Conservation (phyloP, 768 basidiomycete genomes). For the Boletus fagicola region DNA sequence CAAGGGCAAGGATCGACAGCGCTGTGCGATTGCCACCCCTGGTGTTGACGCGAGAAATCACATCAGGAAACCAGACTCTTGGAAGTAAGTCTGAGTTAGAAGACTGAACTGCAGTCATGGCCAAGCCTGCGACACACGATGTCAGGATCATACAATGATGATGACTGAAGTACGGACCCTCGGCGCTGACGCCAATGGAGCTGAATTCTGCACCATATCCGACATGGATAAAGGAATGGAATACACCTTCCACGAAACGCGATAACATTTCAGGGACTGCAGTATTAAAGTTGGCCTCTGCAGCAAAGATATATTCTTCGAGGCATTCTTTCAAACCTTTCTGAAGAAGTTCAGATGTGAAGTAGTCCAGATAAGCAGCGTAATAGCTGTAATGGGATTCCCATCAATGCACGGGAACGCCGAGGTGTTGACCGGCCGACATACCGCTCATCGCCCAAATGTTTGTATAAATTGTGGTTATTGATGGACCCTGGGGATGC, state of each 20-base stretch:
- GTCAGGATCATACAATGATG: slow-evolving; percentile 34
- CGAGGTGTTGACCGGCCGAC: slow-evolving; percentile 8
- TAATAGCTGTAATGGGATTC: slow-evolving; percentile 46
- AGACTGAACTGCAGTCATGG: slow-evolving; percentile 43
- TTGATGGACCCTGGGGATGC: slow-evolving; percentile 21
- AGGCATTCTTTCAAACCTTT: slow-evolving; percentile 45
- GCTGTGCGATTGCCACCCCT: slow-evolving; percentile 31
- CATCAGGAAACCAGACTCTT: slow-evolving; percentile 24
- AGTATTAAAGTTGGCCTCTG: slow-evolving; percentile 40
- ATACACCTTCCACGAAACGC: slow-evolving; percentile 51
- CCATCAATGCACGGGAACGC: background rate
- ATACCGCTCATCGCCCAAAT: slow-evolving; percentile 58
- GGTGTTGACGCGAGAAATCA: slow-evolving; percentile 9
- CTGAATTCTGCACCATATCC: slow-evolving; percentile 66
- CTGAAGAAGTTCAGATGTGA: slow-evolving; percentile 40
- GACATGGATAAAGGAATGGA: slow-evolving; percentile 65
- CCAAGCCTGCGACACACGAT: slow-evolving; percentile 43
- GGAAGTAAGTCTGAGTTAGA: slow-evolving; percentile 18
- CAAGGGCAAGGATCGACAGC: slow-evolving; percentile 49
- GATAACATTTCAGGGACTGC: slow-evolving; percentile 45
- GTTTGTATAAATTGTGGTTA: slow-evolving; percentile 46
- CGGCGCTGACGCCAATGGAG: slow-evolving; percentile 55
- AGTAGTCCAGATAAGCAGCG: slow-evolving; percentile 56
- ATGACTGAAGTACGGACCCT: slow-evolving; percentile 47
- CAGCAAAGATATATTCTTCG: slow-evolving; percentile 57